Evolutionary conservation across 345 rosid genomes (phyloP).

Genomic region (Salix suchowensis): DNA sequence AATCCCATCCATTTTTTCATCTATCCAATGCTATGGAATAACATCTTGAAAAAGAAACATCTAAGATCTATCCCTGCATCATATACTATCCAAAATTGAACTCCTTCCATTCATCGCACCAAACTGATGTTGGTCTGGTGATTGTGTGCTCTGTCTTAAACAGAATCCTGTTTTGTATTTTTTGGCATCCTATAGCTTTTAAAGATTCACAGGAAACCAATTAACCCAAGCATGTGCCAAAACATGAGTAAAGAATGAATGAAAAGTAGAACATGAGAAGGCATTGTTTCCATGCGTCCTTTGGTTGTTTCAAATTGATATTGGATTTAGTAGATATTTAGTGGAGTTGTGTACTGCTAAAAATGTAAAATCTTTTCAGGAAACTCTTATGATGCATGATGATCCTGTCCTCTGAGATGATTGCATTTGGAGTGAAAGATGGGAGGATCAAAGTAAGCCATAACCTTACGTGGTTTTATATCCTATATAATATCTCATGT

Average conservation of each 20-base stretch:
- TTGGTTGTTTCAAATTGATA: neutral
- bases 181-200: neutral
- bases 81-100: neutral
- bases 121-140: neutral
- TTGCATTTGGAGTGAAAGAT: slow-evolving; percentile 93
- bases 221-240: neutral
- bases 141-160: neutral
- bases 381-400: slow-evolving; percentile 99
- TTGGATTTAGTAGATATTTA: neutral
- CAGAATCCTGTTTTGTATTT: neutral
- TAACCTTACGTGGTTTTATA: slow-evolving; percentile 4
- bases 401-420: slow-evolving; percentile 91
- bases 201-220: neutral
- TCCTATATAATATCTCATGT: neutral
- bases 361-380: slow-evolving; percentile 44
- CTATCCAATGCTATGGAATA: neutral
- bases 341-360: slow-evolving; percentile 1
- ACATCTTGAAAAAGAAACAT: neutral
- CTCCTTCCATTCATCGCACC: neutral
- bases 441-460: slow-evolving; percentile 87
- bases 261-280: neutral
- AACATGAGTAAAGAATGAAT: neutral
- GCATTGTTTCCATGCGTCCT: neutral
- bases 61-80: neutral
- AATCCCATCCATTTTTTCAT: neutral